Conservation (phyloP, 2,329 filamentous ascomycete species). For the Dactylellina parvicollis region DNA sequence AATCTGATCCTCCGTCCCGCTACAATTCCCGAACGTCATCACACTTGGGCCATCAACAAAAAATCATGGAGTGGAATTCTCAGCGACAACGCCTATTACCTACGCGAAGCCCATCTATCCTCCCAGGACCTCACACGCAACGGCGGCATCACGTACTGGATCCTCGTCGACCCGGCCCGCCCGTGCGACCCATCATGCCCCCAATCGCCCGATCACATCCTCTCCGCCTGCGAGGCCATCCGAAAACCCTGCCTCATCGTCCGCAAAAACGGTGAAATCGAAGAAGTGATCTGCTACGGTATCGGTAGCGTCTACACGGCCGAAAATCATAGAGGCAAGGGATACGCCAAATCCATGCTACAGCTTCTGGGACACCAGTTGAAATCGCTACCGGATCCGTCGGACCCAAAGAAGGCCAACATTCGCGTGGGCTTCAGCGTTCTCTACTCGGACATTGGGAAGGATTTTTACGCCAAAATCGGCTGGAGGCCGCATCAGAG, state of each 20-base stretch:
- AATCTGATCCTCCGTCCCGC: conserved; percentile 67
- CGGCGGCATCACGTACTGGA: conserved; percentile 72
- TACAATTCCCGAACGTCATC: conserved; percentile 67
- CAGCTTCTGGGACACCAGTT: conserved; percentile 40
- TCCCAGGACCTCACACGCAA: conserved; percentile 69
- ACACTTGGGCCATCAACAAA: conserved; percentile 69
- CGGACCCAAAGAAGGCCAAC: conserved; percentile 12
- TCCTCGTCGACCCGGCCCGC: conserved; percentile 67
- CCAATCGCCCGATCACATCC: conserved; percentile 65
- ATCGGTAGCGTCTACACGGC: conserved; percentile 51
- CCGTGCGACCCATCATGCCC: conserved; percentile 59
- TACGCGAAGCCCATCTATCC: conserved; percentile 69
- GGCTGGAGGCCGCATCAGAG: conserved; percentile 49
- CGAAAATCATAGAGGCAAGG: conserved; percentile 45
- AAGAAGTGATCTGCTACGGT: conserved; percentile 51
- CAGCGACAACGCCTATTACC: conserved; percentile 67
- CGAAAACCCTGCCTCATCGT: conserved; percentile 68
- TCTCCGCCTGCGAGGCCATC: conserved; percentile 73
- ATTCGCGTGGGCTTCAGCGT: conserved; percentile 52
- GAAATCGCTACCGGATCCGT: conserved; percentile 28
- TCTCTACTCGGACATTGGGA: conserved; percentile 53
- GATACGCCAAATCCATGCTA: conserved; percentile 51
- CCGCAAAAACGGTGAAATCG: conserved; percentile 36
- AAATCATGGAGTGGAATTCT: conserved; percentile 71
- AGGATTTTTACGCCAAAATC: conserved; percentile 48